A percentile compares a stretch with the other conserved stretches of the same genome.
Evolutionary conservation across 1,139 yeast genomes (phyloP).

Genomic region (Lizanozyma gosingica): DNA sequence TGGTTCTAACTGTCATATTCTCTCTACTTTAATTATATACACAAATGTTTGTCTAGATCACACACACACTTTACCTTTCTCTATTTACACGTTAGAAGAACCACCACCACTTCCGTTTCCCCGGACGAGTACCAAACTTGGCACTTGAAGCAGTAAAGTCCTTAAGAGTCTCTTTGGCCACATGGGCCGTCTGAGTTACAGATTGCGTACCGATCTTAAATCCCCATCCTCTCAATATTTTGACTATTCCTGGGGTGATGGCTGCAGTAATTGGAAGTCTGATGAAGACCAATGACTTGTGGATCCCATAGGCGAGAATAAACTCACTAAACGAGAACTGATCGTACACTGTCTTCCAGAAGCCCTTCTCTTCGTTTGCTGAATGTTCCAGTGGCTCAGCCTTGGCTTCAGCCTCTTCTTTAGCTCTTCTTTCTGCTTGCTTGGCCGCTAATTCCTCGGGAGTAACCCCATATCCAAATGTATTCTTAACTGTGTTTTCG

Average conservation of each 20-base stretch:
- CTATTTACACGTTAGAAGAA: no score
- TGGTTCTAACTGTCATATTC: no score
- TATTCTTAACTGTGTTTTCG: conserved; percentile 52
- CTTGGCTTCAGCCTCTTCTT: conserved; percentile 10
- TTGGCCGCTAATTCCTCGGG: conserved; percentile 29
- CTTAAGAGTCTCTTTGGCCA: conserved; percentile 27
- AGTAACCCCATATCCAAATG: conserved; percentile 46
- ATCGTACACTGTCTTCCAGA: conserved; percentile 36
- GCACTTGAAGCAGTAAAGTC: conserved; percentile 32
- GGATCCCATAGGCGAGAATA: conserved; percentile 87
- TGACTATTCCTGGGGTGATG: conserved; percentile 75
- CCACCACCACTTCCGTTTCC: conserved; percentile 53
- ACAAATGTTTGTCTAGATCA: no score
- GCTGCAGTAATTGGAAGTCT: conserved; percentile 91
- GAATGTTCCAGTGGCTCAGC: conserved; percentile 10
- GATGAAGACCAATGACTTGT: conserved; percentile 70
- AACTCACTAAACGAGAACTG: conserved; percentile 57
- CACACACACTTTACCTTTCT: no score
- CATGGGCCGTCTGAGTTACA: conserved; percentile 24
- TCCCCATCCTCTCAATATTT: conserved; percentile 63
- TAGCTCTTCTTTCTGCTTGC: conserved; percentile 18
- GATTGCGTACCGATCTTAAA: conserved; percentile 60
- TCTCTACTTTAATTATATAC: not conserved
- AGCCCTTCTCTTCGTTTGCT: conserved; percentile 8
- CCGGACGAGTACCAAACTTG: conserved; percentile 47